Percentiles rank a stretch among this genome's conserved stretches.
Conservation (phyloP, 257 asterid genomes). For the Buddleja alternifolia region DNA sequence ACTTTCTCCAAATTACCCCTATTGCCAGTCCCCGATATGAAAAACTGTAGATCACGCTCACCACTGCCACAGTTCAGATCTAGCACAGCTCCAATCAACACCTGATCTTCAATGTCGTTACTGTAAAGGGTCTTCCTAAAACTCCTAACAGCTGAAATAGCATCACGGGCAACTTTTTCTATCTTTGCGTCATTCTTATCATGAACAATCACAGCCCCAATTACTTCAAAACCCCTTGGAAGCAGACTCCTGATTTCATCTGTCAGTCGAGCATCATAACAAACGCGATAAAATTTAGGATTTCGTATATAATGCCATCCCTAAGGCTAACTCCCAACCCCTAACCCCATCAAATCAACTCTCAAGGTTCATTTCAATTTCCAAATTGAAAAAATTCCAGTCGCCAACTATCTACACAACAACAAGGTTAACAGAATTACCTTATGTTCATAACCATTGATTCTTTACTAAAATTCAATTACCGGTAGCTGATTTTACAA, state of each 20-base stretch:
- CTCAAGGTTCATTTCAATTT: slow-evolving; percentile 10
- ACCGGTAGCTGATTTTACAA: background rate
- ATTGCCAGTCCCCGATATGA: slow-evolving; percentile 48
- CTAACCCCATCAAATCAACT: slow-evolving; percentile 22
- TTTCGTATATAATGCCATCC: background rate
- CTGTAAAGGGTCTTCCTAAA: slow-evolving; percentile 53
- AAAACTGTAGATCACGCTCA: slow-evolving; percentile 62
- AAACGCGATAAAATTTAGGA: slow-evolving; percentile 23
- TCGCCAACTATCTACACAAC: slow-evolving; percentile 1
- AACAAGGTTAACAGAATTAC: slow-evolving; percentile 10
- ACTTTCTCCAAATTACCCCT: slow-evolving; percentile 45
- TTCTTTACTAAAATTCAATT: background rate
- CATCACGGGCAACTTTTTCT: slow-evolving; percentile 48
- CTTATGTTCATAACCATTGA: background rate
- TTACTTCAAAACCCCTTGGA: slow-evolving; percentile 80
- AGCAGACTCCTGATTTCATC: slow-evolving; percentile 74
- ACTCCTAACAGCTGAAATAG: slow-evolving; percentile 53
- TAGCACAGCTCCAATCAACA: slow-evolving; percentile 65
- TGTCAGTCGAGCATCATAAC: slow-evolving; percentile 34
- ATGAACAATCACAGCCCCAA: slow-evolving; percentile 69
- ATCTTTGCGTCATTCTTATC: slow-evolving; percentile 38
- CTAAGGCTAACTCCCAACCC: background rate
- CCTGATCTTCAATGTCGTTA: slow-evolving; percentile 34
- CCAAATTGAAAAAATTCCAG: background rate
- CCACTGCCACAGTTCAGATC: slow-evolving; percentile 46